These are phyloP conservation scores for Endotrypanum monterogeii DNA, from an alignment of 208 protist genomes.

Conservation along the genomic window DNA sequence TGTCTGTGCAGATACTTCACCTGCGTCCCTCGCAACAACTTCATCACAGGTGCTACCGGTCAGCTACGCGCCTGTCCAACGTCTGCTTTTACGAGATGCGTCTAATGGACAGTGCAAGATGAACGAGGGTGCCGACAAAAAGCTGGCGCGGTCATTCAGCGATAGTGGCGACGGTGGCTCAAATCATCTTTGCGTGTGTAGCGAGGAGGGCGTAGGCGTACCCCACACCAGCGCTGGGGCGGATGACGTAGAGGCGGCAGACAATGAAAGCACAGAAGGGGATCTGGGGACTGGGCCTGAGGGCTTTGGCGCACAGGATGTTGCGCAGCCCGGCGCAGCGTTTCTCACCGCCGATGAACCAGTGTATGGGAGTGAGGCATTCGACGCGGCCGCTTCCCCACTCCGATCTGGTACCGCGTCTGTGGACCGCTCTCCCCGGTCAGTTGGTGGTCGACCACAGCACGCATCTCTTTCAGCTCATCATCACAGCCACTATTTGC, in stretches of 20 bases:
- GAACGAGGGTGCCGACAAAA: neutral
- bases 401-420: neutral
- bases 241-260: neutral
- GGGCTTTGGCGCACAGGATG: neutral
- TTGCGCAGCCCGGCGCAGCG: neutral
- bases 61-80: conserved; percentile 25
- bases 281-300: neutral
- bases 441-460: conserved; percentile 12
- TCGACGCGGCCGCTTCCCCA: neutral
- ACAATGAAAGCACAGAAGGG: neutral
- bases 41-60: conserved; percentile 14
- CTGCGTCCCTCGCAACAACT: conserved; percentile 6
- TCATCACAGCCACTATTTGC: conserved; percentile 19
- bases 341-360: conserved; percentile 4
- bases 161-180: neutral
- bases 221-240: neutral
- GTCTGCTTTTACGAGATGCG: conserved; percentile 16
- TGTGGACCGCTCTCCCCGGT: conserved; percentile 8
- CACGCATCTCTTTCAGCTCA: conserved; percentile 18
- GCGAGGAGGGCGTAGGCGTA: neutral
- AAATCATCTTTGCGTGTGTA: neutral
- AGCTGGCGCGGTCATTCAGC: neutral
- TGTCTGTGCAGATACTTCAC: conserved; percentile 2
- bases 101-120: neutral
- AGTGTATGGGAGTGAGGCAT: neutral